Conservation (phyloP, 129 eudicot genomes). For the Lactuca saligna region DNA sequence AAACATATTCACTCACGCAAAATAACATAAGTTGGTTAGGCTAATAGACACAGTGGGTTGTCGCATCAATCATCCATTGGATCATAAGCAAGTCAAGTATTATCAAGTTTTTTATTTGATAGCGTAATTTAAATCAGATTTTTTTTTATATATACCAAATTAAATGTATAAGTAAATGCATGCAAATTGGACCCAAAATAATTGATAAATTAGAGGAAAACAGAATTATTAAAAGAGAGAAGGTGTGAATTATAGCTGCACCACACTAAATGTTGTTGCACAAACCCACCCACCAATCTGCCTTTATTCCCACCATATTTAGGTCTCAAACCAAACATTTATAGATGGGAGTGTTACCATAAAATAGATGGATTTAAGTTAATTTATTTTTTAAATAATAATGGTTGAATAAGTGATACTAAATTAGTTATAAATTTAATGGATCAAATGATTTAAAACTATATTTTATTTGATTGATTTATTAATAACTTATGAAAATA, state of each 20-base stretch:
- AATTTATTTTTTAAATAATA: neutral
- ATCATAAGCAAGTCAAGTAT: neutral
- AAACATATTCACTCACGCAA: neutral
- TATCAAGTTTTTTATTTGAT: neutral
- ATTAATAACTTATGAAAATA: too few species aligned
- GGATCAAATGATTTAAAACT: neutral
- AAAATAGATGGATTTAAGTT: neutral
- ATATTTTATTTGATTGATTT: too few species aligned
- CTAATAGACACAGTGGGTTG: neutral
- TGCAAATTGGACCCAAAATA: neutral
- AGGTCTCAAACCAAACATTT: slow-evolving; percentile 34
- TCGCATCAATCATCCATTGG: neutral
- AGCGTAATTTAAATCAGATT: neutral
- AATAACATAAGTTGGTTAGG: neutral
- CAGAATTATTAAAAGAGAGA: slow-evolving; percentile 9
- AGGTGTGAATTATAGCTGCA: slow-evolving; percentile 28
- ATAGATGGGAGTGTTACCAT: slow-evolving; percentile 4
- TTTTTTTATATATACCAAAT: neutral
- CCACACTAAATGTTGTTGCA: slow-evolving; percentile 36
- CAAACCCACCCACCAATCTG: slow-evolving; percentile 39
- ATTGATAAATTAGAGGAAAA: slow-evolving; percentile 13
- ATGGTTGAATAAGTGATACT: neutral
- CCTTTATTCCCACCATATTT: slow-evolving; percentile 31
- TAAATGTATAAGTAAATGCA: slow-evolving; percentile 18
- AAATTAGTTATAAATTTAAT: neutral